phyloP scores from a whole-genome alignment of 2,329 filamentous ascomycete species.

The Penicillium polonicum region DNA sequence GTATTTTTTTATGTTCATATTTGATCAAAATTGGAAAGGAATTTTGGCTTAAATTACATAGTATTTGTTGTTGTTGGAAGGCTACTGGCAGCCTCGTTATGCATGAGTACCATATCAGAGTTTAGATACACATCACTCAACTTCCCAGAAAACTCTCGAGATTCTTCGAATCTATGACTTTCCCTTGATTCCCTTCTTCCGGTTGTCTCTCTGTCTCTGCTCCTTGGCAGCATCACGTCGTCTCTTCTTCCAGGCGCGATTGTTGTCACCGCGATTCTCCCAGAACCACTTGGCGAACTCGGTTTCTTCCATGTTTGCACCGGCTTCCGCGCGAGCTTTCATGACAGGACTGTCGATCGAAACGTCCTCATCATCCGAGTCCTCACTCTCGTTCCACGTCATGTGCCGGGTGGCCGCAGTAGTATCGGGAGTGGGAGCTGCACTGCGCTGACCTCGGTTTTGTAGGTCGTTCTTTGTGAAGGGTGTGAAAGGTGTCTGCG shows the following conservation, averaged over 20 bases:
- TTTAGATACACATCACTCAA: background rate
- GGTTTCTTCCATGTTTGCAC: conserved; percentile 44
- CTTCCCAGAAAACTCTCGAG: background rate
- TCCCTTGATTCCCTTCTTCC: conserved; percentile 48
- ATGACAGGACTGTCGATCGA: conserved; percentile 28
- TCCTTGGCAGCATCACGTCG: conserved; percentile 60
- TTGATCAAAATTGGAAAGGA: background rate
- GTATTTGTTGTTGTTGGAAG: background rate
- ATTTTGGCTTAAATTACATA: background rate
- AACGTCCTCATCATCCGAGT: conserved; percentile 24
- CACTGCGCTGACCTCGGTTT: conserved; percentile 67
- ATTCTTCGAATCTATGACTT: conserved; percentile 24
- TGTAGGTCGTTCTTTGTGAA: conserved; percentile 77
- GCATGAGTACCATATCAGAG: background rate
- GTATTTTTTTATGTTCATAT: background rate
- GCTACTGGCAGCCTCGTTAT: background rate
- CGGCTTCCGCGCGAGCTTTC: conserved; percentile 15
- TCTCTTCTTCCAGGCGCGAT: conserved; percentile 54
- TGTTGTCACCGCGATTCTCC: conserved; percentile 52
- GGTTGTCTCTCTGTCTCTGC: conserved; percentile 60
- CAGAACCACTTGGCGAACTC: conserved; percentile 64
- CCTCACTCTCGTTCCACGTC: conserved; percentile 30
- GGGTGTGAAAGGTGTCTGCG: conserved; percentile 83
- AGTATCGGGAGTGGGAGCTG: conserved; percentile 92
- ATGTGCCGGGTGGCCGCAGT: conserved; percentile 61